These are phyloP conservation scores for Pichia exigua DNA, from an alignment of 805 yeast species.

Conservation along the genomic window DNA sequence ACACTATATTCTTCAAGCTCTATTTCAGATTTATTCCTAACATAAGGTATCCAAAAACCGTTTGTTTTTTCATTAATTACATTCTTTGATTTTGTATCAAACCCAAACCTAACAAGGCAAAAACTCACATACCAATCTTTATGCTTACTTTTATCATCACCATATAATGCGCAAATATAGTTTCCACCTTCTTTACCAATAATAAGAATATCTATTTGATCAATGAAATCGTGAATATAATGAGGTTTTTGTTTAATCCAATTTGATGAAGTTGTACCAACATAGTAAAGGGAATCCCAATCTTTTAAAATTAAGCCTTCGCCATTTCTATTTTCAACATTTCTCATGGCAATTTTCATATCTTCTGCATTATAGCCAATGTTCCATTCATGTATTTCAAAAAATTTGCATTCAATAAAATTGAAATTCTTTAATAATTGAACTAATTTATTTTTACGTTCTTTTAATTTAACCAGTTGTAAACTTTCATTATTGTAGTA, in stretches of 20 bases:
- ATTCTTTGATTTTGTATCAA: constrained; percentile 38
- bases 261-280: constrained; percentile 49
- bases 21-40: constrained; percentile 1
- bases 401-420: constrained; percentile 42
- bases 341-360: constrained; percentile 46
- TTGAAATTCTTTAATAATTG: constrained; percentile 36
- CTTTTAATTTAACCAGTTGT: constrained; percentile 42
- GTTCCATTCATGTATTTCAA: constrained; percentile 33
- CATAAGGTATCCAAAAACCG: constrained; percentile 48
- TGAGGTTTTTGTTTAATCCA: constrained; percentile 94
- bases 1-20: constrained; percentile 21
- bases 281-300: constrained; percentile 45
- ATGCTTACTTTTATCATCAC: constrained; percentile 7
- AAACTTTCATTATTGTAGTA: constrained; percentile 60
- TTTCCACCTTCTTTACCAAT: constrained; percentile 49
- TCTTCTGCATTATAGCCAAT: constrained; percentile 34
- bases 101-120: constrained; percentile 80
- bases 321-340: constrained; percentile 52
- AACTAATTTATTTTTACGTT: constrained; percentile 46
- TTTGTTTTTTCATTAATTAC: constrained; percentile 48
- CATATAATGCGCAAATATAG: constrained; percentile 4
- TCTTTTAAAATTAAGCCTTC: constrained; percentile 83
- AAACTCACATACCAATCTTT: constrained; percentile 46
- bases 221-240: constrained; percentile 78
- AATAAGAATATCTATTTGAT: constrained; percentile 69